Evolutionary conservation across 202 grass and related monocot genomes (phyloP).

Genomic region (Schoenoplectus triqueter): DNA sequence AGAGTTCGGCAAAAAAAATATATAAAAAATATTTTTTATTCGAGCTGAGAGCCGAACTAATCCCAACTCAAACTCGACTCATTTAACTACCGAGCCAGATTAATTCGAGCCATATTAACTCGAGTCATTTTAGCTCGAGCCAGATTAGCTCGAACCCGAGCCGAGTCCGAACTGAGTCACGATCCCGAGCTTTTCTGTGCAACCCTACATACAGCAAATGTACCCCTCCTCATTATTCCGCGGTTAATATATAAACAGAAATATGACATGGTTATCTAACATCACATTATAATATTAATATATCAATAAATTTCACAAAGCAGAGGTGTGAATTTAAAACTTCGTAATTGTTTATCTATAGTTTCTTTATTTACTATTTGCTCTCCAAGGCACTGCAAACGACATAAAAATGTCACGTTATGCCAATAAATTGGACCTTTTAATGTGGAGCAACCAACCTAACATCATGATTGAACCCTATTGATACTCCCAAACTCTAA

Average conservation of each 20-base stretch:
- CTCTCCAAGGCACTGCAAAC: constrained; percentile 15
- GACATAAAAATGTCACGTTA: constrained; percentile 25
- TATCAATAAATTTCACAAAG: constrained; percentile 8
- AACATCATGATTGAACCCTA: constrained; percentile 1
- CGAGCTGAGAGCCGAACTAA: too few species aligned
- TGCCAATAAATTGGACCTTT: constrained; percentile 24
- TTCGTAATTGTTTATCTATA: background rate
- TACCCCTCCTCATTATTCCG: background rate
- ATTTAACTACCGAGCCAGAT: too few species aligned
- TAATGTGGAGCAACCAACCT: background rate
- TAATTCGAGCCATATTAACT: too few species aligned
- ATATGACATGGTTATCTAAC: background rate
- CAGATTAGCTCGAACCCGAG: too few species aligned
- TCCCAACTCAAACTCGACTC: too few species aligned
- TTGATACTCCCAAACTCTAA: background rate
- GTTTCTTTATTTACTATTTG: background rate
- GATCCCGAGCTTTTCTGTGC: too few species aligned
- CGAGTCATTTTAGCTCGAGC: too few species aligned
- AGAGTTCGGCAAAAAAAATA: too few species aligned
- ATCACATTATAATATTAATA: background rate
- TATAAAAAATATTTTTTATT: too few species aligned
- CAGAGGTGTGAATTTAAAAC: constrained; percentile 3
- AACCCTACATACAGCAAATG: too few species aligned
- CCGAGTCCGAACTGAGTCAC: too few species aligned
- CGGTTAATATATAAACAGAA: background rate